A percentile compares a stretch with the other conserved stretches of the same genome.
Conservation (phyloP, 73 alveolate genomes). For the Paramecium bursaria region DNA sequence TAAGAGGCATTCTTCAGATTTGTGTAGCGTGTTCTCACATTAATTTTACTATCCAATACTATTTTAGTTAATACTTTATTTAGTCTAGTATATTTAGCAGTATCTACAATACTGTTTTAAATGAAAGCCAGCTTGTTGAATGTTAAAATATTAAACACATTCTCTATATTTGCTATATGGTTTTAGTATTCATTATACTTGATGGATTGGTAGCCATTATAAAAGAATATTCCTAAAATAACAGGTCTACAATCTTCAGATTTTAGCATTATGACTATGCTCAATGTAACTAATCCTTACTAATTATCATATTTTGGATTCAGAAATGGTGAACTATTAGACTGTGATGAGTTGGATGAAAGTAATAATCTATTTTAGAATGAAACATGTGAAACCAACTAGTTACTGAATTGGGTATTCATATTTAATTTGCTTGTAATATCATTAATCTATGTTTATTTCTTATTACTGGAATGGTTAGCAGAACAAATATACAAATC, state of each 20-base stretch:
- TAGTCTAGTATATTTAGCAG: neutral
- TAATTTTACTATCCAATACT: conserved; percentile 23
- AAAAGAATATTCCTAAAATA: neutral
- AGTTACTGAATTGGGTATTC: neutral
- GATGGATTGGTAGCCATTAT: conserved; percentile 28
- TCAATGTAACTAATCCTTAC: conserved; percentile 16
- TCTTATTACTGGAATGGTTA: conserved; percentile 37
- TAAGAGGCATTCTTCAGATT: conserved; percentile 25
- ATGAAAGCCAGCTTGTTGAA: neutral
- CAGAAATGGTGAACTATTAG: neutral
- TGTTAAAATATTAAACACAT: conserved; percentile 4
- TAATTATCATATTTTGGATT: conserved; percentile 43
- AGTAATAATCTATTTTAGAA: conserved; percentile 17
- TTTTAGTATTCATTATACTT: conserved; percentile 26
- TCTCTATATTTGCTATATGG: conserved; percentile 26
- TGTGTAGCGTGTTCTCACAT: neutral
- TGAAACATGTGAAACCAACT: conserved; percentile 29
- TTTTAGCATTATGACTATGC: conserved; percentile 28
- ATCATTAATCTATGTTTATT: conserved; percentile 26
- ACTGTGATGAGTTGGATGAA: conserved; percentile 5
- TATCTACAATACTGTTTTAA: conserved; percentile 3
- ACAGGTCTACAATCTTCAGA: neutral
- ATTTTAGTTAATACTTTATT: conserved; percentile 25
- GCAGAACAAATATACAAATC: neutral
- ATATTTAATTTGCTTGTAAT: conserved; percentile 23